Evolutionary conservation across 805 yeast species (phyloP), one percentile per base, ranked within the genome.

Genomic region (Candida suzukii): DNA sequence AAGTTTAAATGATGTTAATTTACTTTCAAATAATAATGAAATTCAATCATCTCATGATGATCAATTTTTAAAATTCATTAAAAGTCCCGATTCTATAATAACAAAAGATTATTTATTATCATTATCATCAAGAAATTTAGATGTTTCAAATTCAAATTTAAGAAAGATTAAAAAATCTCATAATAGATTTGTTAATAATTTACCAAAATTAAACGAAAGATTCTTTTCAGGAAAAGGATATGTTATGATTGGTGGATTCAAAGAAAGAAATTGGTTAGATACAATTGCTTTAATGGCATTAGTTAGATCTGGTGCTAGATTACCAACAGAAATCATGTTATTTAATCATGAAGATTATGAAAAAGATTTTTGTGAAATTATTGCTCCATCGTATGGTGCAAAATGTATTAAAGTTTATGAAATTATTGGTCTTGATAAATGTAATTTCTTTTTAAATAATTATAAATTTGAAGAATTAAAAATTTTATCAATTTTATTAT

Each of bases 301-400:
- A 11, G 57, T 76, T 36, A 64, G 64, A 38, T 44, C 70, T 9
- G 76, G 74, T 0, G 64, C 76, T 0, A 49, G 50, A 30, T 50
- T 70, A n/a, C 76, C 76, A 0, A 53, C 71, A 4, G 76, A 73
- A 48, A 45, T 73, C 16, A 58, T 71, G 47, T 51, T 73, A 12
- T 72, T 75, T 14, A 44, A 56, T 4, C 53, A 51, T 5, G 55
- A 51, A 0, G 74, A 71, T 34, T 70, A 68, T 46, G 71, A 70
- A 27, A 52, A 56, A 19, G 49, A 60, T 7, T 58, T 69, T 24
- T 70, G 76, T 50, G 63, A 65, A 24, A 49, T 49, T 3, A 44
- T 68, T 2, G 47, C 70, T 16, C 75, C 75, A 1, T 43, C 49
- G 16, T 45, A 64, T 38, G 67, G 68, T 41, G 70, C 73, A 12